phyloP scores from a whole-genome alignment of 768 basidiomycete genomes.

The Naematelia aurantialba region DNA sequence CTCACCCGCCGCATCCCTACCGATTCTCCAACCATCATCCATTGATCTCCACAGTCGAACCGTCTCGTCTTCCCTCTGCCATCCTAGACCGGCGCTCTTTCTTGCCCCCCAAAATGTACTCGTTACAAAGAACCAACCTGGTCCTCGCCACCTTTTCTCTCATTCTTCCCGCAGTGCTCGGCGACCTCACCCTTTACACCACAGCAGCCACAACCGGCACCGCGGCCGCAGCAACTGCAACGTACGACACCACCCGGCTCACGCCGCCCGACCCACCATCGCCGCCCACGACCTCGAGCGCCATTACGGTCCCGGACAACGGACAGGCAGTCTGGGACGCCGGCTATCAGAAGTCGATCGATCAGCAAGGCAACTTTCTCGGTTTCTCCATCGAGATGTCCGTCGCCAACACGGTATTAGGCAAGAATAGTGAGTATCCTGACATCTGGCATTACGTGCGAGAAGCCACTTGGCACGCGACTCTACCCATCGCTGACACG shows the following conservation, averaged over 20 bases:
- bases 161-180: neutral
- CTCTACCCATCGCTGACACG: too few relatives aligned
- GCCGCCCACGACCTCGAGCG: slow-evolving; percentile 25
- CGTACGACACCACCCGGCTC: slow-evolving; percentile 31
- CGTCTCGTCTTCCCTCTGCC: too few relatives aligned
- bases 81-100: too few relatives aligned
- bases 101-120: too few relatives aligned
- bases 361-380: slow-evolving; percentile 60
- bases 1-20: too few relatives aligned
- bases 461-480: too few relatives aligned
- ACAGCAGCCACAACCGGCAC: slow-evolving; percentile 8
- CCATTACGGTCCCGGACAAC: slow-evolving; percentile 17
- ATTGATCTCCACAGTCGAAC: too few relatives aligned
- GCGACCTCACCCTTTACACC: slow-evolving; percentile 22
- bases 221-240: slow-evolving; percentile 8
- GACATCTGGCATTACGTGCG: too few relatives aligned
- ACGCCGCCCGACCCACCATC: slow-evolving; percentile 31
- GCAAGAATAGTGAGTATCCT: slow-evolving; percentile 44
- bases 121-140: neutral
- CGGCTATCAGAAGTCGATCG: slow-evolving; percentile 50
- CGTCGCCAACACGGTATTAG: slow-evolving; percentile 60
- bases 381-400: slow-evolving; percentile 77
- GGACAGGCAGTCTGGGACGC: slow-evolving; percentile 3
- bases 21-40: too few relatives aligned
- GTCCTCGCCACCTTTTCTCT: neutral